Base-by-base conservation (phyloP, 176 grass and related monocot species). In the Chloris gayana region DNA sequence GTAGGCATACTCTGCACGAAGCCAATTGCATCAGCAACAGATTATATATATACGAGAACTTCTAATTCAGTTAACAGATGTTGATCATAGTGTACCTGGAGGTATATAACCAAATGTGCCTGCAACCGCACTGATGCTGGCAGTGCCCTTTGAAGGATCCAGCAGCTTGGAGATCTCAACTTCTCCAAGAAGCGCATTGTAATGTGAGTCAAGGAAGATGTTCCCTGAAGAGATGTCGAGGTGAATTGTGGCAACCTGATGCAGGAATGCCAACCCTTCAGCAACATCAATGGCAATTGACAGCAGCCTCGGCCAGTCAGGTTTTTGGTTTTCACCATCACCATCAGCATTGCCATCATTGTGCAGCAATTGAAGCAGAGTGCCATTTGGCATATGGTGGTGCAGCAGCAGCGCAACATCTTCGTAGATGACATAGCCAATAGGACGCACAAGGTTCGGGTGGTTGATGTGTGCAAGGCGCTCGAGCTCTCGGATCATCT, bases 41-140 rank as follows among this genome's bases (percentile, higher is more conserved):
- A 53, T 54, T 61, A 17, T 37, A 42, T 18, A 30, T 27, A 77
- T 38, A 44, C 22, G 57, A 80, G 41, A 73, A 57, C 4, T 64
- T 77, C 29, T 61, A 14, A 6, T 59, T 4, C 13, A 26, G 67
- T 5, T 50, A 62, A 5, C 18, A 80, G 62, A 70, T 67, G 41
- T 37, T 18, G 57, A 64, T 26, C 14, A 61, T 37, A 67, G 9
- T 76, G 62, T 26, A 98, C 95, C 95, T 72, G 95, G 95, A 91
- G 95, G 95, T 72, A 98, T 98, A 64, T 98, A 98, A 54, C 95
- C 95, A 30, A 95, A 98, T 37, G 95, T 93, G 18, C 95, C 95
- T 0, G 95, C 95, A 51, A 98, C 92, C 0, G 95, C 86, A 45
- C 95, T 98, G 65, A 98, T 94, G 74, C 95, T 98, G 34, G 95